Percentiles rank a stretch among this genome's conserved stretches.
These are phyloP conservation scores for Aureobasidium leucospermi DNA, from an alignment of 2,329 filamentous ascomycete species.

Conservation along the genomic window DNA sequence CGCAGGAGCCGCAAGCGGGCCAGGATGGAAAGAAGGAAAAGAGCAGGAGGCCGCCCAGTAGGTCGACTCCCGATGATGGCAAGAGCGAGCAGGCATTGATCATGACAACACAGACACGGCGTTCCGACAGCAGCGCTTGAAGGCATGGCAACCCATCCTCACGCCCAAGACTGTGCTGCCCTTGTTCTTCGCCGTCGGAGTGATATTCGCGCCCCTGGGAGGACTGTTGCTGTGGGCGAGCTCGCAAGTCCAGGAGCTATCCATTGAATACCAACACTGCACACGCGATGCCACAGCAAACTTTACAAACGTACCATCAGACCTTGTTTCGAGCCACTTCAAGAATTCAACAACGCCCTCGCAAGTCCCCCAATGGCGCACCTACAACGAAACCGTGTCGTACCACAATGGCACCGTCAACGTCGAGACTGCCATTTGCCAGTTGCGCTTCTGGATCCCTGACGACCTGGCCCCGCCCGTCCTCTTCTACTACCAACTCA, in stretches of 20 bases:
- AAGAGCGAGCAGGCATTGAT: slow-evolving; percentile 14
- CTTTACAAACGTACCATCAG: slow-evolving; percentile 47
- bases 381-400: slow-evolving; percentile 17
- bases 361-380: slow-evolving; percentile 23
- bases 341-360: slow-evolving; percentile 37
- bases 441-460: slow-evolving; percentile 70
- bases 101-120: slow-evolving; percentile 64
- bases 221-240: slow-evolving; percentile 82
- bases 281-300: slow-evolving; percentile 44
- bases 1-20: slow-evolving; percentile 34
- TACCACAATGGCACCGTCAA: slow-evolving; percentile 20
- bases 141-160: slow-evolving; percentile 97
- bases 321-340: slow-evolving; percentile 63
- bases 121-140: slow-evolving; percentile 91
- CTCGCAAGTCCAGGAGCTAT: slow-evolving; percentile 77
- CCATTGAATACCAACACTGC: slow-evolving; percentile 86
- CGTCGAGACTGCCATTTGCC: slow-evolving; percentile 51
- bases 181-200: slow-evolving; percentile 81
- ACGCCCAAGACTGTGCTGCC: slow-evolving; percentile 90
- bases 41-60: slow-evolving; percentile 86
- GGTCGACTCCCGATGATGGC: slow-evolving; percentile 24
- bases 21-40: slow-evolving; percentile 81
- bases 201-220: slow-evolving; percentile 91
- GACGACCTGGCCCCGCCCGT: slow-evolving; percentile 74
- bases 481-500: slow-evolving; percentile 88